These are phyloP conservation scores for Jacaranda mimosifolia DNA, from an alignment of 257 asterid species.

Conservation along the genomic window DNA sequence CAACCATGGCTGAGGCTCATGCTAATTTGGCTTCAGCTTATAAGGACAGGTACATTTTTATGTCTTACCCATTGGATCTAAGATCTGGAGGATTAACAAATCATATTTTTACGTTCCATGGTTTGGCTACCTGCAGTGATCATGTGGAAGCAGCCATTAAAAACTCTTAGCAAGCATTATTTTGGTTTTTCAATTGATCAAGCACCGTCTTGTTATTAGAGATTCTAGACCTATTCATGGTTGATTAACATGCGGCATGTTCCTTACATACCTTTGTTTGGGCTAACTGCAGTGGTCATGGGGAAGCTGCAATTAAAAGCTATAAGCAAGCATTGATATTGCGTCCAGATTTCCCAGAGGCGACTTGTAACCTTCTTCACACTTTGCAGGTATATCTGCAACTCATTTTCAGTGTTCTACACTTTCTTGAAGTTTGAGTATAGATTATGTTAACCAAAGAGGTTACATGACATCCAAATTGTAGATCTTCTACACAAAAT, in stretches of 20 bases:
- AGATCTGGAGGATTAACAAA: constrained; percentile 18
- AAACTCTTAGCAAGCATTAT: constrained; percentile 55
- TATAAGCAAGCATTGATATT: constrained; percentile 84
- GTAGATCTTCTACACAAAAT: background rate
- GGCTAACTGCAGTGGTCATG: constrained; percentile 71
- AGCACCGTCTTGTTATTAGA: background rate
- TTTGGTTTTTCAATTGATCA: background rate
- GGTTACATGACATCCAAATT: background rate
- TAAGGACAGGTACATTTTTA: constrained; percentile 78
- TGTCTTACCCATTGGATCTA: background rate
- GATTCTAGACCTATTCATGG: constrained; percentile 8
- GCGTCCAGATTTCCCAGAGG: constrained; percentile 98
- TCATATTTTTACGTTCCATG: constrained; percentile 25
- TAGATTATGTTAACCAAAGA: constrained; percentile 2
- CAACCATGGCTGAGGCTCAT: constrained; percentile 99
- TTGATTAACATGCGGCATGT: constrained; percentile 24
- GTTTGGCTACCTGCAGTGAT: constrained; percentile 43
- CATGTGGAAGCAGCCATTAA: constrained; percentile 53
- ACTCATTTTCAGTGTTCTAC: constrained; percentile 2
- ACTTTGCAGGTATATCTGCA: constrained; percentile 74
- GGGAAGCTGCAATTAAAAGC: constrained; percentile 94
- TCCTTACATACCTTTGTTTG: constrained; percentile 29
- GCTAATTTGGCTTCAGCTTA: constrained; percentile 99
- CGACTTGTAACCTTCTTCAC: constrained; percentile 98
- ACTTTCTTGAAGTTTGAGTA: constrained; percentile 18